Base-by-base conservation (phyloP, 2,329 filamentous ascomycete species). In the Alternaria arborescens region DNA sequence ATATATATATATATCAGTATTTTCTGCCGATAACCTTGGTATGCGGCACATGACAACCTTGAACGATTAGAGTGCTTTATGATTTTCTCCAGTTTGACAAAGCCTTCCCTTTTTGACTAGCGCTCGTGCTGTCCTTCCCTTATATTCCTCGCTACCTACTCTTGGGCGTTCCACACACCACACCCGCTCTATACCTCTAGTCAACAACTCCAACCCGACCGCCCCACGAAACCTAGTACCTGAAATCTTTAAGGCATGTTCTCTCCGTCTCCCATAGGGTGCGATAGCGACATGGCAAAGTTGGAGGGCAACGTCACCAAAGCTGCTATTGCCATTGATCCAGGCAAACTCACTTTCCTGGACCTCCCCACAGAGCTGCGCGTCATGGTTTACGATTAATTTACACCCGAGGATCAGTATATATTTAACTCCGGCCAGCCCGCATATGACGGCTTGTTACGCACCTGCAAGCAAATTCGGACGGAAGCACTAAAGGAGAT, bases 341-440 rank as follows among this genome's bases (percentile, higher is more conserved):
- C 5, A 38, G 16, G 1, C 16, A 38, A 8, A 38, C 16, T 18
- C 36, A 20, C 44, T 30, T 47, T 47, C 11, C 44, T 47, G n/a
- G 6, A 16, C n/a, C 18, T 47, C 3, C 28, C 28, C 11, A 16
- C 16, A 4, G 34, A 38, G 16, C 16, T 38, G 16, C 34, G 34
- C 3, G 3, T 12, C 28, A 32, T 16, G 28, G 4, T 47, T 0
- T 47, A 47, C 26, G 2, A 4, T 10, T 20, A 47, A 7, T 47
- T 32, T n/a, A 14, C 14, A 16, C 44, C 44, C 10, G 28, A 32
- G 0, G n/a, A 32, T 3, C 11, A 47, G 11, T 18, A 40, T 22
- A 5, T 4, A 1, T 47, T 4, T 8, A 2, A 12, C 11, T 18
- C n/a, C 1, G 14, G 1, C 1, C 4, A 18, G 2, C 30, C n/a